Evolutionary conservation across 306 rosid species (phyloP), one percentile per base, ranked within the genome.

Genomic region (Arachis hypogaea): DNA sequence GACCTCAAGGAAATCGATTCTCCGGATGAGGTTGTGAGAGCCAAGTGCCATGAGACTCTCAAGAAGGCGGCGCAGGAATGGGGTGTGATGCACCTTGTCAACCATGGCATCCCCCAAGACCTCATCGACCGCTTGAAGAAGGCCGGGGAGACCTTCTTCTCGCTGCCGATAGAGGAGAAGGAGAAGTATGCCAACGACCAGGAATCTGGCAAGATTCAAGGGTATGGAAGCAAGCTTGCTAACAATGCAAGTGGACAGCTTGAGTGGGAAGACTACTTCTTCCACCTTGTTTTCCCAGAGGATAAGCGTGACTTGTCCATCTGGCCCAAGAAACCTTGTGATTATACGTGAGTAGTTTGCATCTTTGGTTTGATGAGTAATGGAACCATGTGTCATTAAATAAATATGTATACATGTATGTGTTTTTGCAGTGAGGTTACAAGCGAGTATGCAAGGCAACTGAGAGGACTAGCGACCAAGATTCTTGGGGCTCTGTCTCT

Each of bases 191-290:
- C 98, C 0, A 92, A 90, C 36, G 94, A 90, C 0, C 96, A 88
- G 42, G 81, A 6, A 0, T 40, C 79, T 0, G 94, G 94, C 0
- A 84, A 82, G 44, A 79, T 92, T 68, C 96, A 92, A 74, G 98
- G 98, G 7, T 92, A 92, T n/a, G 98, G 98, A 7, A 92, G 98
- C 86, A 92, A 92, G 72, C 86, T 92, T 0, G 96, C 98, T 0
- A 92, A 92, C 68, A 90, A 83, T 72, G 86, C 87, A 0, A 78
- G 90, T 42, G 98, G 98, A 0, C 89, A 81, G 60, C 92, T 90
- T 4, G 98, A 92, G 71, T 90, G 98, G 98, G 91, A 90, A 66
- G 98, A 92, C 66, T 92, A 90, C 63, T 92, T 90, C 76, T 92
- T 92, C 83, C 98, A 92, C 67, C 87, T 83, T 38, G 41, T 69